Evolutionary conservation across 805 yeast genomes (phyloP), one percentile per base, ranked within the genome.

Genomic region (Yamadazyma olivae): DNA sequence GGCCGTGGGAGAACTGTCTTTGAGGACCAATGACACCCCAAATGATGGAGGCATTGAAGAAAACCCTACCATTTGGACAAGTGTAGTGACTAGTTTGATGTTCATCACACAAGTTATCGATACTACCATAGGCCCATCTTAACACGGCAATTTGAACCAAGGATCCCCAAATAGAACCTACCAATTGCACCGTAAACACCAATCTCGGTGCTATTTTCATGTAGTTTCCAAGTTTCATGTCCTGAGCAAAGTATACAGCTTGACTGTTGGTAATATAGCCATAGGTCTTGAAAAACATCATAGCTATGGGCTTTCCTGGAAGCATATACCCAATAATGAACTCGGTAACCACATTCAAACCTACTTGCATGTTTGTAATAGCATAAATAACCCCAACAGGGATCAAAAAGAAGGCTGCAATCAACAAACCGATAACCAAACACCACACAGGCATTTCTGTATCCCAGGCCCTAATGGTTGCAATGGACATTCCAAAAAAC

Each of bases 231-330:
- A 65, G 57, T 47, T 65, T 65, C 69, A 64, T 61, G 49, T 66
- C 71, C 46, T 75, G 69, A 33, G 78, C 72, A 53, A 61, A 65
- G 13, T 65, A 55, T 34, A 71, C 64, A n/a, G 73, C 76, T 51
- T 71, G 77, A 41, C 55, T 61, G 48, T 65, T 68, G 35, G 74
- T 64, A 50, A 70, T 71, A 55, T 65, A 71, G 30, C 74, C 74
- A 40, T 54, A 71, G 19, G 71, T 65, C 50, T 71, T 67, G 58
- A 70, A 62, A 43, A 69, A 61, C 70, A 71, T 62, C 62, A 64
- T 67, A 18, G 72, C 74, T 44, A 67, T 43, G 28, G 75, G 75
- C 50, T 67, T 69, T 41, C 75, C 75, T 42, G 71, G 71, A 35
- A 65, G 42, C 67, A 66, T 63, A 56, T 66, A 66, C 44, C 71